Evolutionary conservation across 2,329 filamentous ascomycete species (phyloP).

Genomic region (Penicillium sp.): DNA sequence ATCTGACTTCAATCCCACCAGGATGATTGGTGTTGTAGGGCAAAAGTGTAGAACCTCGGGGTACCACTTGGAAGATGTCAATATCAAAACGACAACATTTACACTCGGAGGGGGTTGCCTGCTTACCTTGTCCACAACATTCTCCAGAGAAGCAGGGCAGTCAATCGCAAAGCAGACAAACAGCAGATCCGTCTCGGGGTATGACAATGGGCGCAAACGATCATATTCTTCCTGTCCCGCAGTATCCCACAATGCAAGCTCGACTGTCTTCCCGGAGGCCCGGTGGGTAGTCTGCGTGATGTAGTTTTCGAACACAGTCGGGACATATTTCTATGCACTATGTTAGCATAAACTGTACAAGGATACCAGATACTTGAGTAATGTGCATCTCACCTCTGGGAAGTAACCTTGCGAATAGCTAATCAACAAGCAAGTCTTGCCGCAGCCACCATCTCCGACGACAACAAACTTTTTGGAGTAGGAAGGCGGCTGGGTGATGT

Average conservation of each 20-base stretch:
- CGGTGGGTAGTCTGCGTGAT: slow-evolving; percentile 94
- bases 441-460: slow-evolving; percentile 95
- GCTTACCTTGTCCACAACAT: slow-evolving; percentile 95
- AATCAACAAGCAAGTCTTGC: slow-evolving; percentile 97
- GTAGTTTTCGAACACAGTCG: slow-evolving; percentile 99
- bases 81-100: not conserved
- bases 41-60: slow-evolving; percentile 99
- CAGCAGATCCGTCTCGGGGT: slow-evolving; percentile 95
- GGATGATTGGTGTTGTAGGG: slow-evolving; percentile 91
- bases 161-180: slow-evolving; percentile 99
- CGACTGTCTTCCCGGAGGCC: slow-evolving; percentile 87
- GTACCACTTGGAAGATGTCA: slow-evolving; percentile 78
- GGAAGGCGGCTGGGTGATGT: slow-evolving; percentile 84
- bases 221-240: slow-evolving; percentile 99
- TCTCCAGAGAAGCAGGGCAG: slow-evolving; percentile 96
- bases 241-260: slow-evolving; percentile 97
- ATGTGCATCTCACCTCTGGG: slow-evolving; percentile 72
- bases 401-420: slow-evolving; percentile 99
- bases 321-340: slow-evolving; percentile 86
- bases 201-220: slow-evolving; percentile 89
- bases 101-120: not conserved
- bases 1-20: slow-evolving; percentile 96
- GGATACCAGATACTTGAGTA: not conserved
- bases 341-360: not conserved
- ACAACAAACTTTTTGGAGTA: slow-evolving; percentile 99